These are phyloP conservation scores for Nitzschia sp. DNA, from an alignment of 108 stramenopile genomes.

Conservation along the genomic window DNA sequence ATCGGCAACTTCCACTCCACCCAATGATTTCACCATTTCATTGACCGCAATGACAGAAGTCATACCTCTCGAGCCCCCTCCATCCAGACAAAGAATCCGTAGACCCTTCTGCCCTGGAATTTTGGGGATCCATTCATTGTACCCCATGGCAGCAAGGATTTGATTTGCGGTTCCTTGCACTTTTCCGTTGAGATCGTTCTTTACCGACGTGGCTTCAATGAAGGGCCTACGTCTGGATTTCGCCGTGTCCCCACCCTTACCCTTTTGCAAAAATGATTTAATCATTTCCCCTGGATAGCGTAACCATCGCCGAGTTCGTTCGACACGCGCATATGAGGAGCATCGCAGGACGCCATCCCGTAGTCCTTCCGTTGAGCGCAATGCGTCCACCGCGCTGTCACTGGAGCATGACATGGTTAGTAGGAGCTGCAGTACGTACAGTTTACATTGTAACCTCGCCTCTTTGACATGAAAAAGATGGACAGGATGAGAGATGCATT, in stretches of 20 bases:
- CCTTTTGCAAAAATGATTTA: constrained; percentile 25
- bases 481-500: not conserved
- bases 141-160: constrained; percentile 78
- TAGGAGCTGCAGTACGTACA: constrained; percentile 77
- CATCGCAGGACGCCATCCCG: constrained; percentile 61
- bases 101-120: constrained; percentile 68
- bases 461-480: too few relatives aligned
- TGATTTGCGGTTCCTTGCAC: constrained; percentile 77
- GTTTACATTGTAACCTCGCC: constrained; percentile 59
- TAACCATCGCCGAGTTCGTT: constrained; percentile 51
- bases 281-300: constrained; percentile 51
- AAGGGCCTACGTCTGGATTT: constrained; percentile 29
- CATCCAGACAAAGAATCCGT: constrained; percentile 62
- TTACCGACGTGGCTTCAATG: constrained; percentile 42
- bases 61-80: constrained; percentile 83
- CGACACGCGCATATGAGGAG: constrained; percentile 55
- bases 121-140: constrained; percentile 83
- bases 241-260: not conserved
- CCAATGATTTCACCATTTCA: constrained; percentile 62
- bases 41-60: constrained; percentile 68
- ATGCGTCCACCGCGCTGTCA: constrained; percentile 66
- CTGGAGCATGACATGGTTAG: constrained; percentile 77
- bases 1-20: constrained; percentile 73
- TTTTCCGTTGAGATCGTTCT: constrained; percentile 44
- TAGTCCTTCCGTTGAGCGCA: constrained; percentile 68